phyloP scores from a whole-genome alignment of 345 rosid genomes.

The Viola odorata region DNA sequence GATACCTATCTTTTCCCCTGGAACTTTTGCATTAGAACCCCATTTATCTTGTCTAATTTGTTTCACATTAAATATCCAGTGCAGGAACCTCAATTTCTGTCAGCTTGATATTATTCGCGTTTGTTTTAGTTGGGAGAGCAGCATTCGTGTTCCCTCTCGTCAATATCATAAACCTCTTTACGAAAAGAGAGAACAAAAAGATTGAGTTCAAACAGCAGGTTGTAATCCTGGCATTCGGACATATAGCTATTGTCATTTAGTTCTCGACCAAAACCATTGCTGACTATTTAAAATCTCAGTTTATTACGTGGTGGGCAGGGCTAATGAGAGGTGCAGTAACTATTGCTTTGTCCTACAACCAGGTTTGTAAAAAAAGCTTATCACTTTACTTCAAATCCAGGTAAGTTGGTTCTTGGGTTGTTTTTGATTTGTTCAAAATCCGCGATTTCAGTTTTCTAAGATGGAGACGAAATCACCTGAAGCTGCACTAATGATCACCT shows the following conservation, averaged over 20 bases:
- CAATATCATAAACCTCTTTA: constrained; percentile 36
- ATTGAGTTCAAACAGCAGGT: constrained; percentile 56
- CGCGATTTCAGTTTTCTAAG: constrained; percentile 41
- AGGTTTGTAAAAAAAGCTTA: constrained; percentile 23
- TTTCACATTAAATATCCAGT: constrained; percentile 27
- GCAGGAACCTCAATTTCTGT: constrained; percentile 41
- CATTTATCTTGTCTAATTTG: constrained; percentile 7
- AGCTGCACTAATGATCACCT: constrained; percentile 46
- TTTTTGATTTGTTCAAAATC: background rate
- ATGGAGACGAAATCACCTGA: constrained; percentile 7
- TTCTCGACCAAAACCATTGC: constrained; percentile 3
- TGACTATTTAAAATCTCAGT: constrained; percentile 35
- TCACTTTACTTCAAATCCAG: background rate
- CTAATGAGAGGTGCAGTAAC: constrained; percentile 77
- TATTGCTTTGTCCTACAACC: constrained; percentile 52
- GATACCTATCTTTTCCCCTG: background rate
- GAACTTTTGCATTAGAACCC: background rate
- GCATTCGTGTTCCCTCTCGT: constrained; percentile 57
- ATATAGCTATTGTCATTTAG: background rate
- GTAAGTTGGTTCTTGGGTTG: constrained; percentile 3
- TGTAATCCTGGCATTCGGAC: background rate
- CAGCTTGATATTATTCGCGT: constrained; percentile 42
- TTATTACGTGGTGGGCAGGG: constrained; percentile 81
- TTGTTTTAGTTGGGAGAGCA: constrained; percentile 58
- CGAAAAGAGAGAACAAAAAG: constrained; percentile 23